Conservation (phyloP, 306 rosid genomes). For the Corylus heterophylla region DNA sequence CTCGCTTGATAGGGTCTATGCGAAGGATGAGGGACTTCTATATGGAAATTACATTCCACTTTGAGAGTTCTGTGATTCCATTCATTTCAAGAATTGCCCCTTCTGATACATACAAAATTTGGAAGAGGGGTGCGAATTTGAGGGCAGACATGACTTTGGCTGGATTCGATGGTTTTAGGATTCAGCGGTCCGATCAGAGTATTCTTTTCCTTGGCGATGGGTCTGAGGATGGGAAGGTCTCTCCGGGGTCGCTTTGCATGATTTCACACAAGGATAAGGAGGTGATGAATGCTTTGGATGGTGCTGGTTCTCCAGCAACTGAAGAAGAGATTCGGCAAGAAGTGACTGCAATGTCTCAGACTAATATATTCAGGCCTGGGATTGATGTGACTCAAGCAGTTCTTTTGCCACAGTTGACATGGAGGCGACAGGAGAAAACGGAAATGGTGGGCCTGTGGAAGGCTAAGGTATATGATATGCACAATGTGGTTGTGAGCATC, state of each 20-base stretch:
- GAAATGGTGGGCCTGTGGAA: constrained; percentile 91
- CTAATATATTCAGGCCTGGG: constrained; percentile 95
- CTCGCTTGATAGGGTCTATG: constrained; percentile 85
- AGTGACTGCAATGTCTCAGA: constrained; percentile 91
- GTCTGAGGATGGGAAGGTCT: constrained; percentile 79
- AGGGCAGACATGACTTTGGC: constrained; percentile 99
- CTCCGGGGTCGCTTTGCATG: constrained; percentile 91
- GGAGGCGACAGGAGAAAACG: constrained; percentile 94
- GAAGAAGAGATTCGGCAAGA: constrained; percentile 95
- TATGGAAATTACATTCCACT: constrained; percentile 97
- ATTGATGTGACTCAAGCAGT: constrained; percentile 97
- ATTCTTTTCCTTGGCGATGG: constrained; percentile 91
- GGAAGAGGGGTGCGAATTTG: constrained; percentile 97
- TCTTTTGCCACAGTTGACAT: constrained; percentile 90
- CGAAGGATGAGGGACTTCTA: constrained; percentile 94
- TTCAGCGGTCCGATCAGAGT: constrained; percentile 95
- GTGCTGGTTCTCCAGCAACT: constrained; percentile 77
- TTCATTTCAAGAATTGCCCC: constrained; percentile 97
- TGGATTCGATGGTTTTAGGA: constrained; percentile 94
- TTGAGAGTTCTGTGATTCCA: constrained; percentile 98
- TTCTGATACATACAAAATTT: constrained; percentile 92
- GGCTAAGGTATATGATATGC: constrained; percentile 98
- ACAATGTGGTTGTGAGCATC: constrained; percentile 91
- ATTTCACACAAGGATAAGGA: constrained; percentile 90
- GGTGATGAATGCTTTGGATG: constrained; percentile 90